phyloP scores from a whole-genome alignment of 495 filamentous ascomycete species.

The Talaromyces stipitatus region DNA sequence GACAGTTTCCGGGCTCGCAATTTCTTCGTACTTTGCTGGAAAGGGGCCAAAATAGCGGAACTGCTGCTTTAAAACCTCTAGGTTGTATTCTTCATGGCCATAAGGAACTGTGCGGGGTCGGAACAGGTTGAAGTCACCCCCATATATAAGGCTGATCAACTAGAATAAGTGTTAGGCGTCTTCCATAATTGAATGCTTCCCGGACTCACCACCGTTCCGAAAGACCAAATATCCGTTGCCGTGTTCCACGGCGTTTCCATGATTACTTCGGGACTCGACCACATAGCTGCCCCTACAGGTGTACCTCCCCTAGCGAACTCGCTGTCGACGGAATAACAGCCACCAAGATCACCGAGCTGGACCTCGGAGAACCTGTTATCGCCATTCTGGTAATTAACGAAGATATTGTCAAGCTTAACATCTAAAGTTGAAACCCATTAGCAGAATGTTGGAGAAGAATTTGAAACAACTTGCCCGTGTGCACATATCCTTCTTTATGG shows the following conservation, averaged over 20 bases:
- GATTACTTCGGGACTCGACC: constrained; percentile 9
- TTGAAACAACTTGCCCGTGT: constrained; percentile 7
- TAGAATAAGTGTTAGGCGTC: constrained; percentile 2
- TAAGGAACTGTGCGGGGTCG: constrained; percentile 6
- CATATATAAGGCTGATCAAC: constrained; percentile 11
- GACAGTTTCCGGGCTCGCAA: constrained; percentile 4
- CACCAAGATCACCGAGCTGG: constrained; percentile 9
- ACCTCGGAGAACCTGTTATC: constrained; percentile 8
- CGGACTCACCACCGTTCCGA: constrained; percentile 6
- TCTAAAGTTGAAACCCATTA: constrained; percentile 3
- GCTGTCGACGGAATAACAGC: constrained; percentile 6
- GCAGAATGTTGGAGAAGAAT: neutral
- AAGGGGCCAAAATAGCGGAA: constrained; percentile 10
- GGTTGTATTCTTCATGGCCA: constrained; percentile 8
- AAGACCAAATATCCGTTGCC: constrained; percentile 11
- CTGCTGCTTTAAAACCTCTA: constrained; percentile 10
- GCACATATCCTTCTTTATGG: constrained; percentile 8
- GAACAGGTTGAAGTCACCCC: constrained; percentile 10
- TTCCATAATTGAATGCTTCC: neutral
- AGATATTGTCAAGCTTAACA: constrained; percentile 9
- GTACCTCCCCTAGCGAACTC: constrained; percentile 6
- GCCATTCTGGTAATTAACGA: constrained; percentile 9
- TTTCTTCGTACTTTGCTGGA: constrained; percentile 8
- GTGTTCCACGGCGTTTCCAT: constrained; percentile 11
- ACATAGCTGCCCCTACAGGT: constrained; percentile 9